A percentile compares a stretch with the other conserved stretches of the same genome.
Conservation (phyloP, 805 yeast species). For the Suhomyces prunicola region DNA sequence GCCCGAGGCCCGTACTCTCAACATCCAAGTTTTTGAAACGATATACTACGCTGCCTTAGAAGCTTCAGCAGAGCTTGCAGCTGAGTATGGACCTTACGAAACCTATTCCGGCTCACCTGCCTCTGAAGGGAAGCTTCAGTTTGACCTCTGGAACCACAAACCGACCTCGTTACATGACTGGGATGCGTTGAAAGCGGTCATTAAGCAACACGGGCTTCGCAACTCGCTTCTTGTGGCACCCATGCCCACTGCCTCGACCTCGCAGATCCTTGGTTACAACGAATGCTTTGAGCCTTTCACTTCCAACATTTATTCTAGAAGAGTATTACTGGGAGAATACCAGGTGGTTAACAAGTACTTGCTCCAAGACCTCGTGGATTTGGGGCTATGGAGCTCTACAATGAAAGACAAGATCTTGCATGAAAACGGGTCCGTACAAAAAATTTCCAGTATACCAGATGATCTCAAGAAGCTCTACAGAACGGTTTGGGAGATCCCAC, state of each 20-base stretch:
- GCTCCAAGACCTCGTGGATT: conserved; percentile 54
- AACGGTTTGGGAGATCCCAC: conserved; percentile 63
- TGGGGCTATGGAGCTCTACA: conserved; percentile 55
- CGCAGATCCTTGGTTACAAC: conserved; percentile 59
- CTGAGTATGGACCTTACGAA: conserved; percentile 48
- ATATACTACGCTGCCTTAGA: conserved; percentile 60
- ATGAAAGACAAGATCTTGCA: conserved; percentile 56
- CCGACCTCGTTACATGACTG: conserved; percentile 52
- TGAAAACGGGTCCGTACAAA: conserved; percentile 58
- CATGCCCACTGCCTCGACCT: conserved; percentile 67
- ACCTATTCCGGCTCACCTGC: conserved; percentile 58
- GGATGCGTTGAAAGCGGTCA: conserved; percentile 50
- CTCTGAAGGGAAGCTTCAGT: conserved; percentile 54
- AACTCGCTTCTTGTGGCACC: conserved; percentile 62
- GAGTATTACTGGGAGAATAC: conserved; percentile 63
- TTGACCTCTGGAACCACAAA: conserved; percentile 56
- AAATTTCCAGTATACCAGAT: conserved; percentile 52
- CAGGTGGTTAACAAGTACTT: conserved; percentile 61
- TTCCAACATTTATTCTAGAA: conserved; percentile 58
- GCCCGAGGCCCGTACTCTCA: conserved; percentile 52
- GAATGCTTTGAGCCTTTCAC: conserved; percentile 65
- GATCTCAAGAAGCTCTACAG: conserved; percentile 53
- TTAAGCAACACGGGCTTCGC: conserved; percentile 51
- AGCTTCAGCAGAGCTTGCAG: conserved; percentile 54
- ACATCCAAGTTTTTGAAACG: conserved; percentile 59